phyloP scores from a whole-genome alignment of 2,329 filamentous ascomycete species.

The Torrubiella hemipterigena region DNA sequence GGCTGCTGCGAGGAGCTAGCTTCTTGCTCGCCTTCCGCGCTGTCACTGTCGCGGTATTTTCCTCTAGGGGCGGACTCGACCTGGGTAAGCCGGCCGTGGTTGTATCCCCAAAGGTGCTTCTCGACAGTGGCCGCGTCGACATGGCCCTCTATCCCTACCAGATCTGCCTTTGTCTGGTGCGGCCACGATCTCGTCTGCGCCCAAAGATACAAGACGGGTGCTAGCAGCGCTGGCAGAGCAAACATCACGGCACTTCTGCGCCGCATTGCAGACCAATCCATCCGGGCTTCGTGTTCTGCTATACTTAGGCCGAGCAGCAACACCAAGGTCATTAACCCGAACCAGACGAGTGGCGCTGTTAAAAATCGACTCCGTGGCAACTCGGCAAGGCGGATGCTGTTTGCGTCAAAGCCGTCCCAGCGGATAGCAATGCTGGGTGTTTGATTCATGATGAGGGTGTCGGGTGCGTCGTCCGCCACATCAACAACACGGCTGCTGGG shows the following conservation, averaged over 20 bases:
- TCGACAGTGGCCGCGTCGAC: slow-evolving; percentile 5
- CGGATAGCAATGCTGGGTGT: slow-evolving; percentile 23
- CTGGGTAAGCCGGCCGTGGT: slow-evolving; percentile 3
- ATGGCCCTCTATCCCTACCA: slow-evolving; percentile 9
- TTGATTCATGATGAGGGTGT: slow-evolving; percentile 25
- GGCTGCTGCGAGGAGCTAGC: too few species aligned
- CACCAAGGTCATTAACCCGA: neutral
- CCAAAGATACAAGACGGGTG: slow-evolving; percentile 1
- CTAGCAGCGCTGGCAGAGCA: neutral
- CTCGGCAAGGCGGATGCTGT: neutral
- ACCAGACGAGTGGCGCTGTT: neutral
- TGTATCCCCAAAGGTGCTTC: slow-evolving; percentile 8
- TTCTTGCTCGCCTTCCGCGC: neutral
- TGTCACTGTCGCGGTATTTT: neutral
- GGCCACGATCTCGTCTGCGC: too few species aligned
- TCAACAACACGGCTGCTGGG: slow-evolving; percentile 27
- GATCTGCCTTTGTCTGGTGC: neutral
- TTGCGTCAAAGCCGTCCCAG: slow-evolving; percentile 20
- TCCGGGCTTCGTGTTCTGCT: too few species aligned
- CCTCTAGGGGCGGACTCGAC: neutral
- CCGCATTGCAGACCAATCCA: neutral
- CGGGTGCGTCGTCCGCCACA: slow-evolving; percentile 18
- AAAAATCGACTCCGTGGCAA: neutral
- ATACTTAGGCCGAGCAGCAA: too few species aligned
- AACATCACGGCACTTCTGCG: neutral